These are phyloP conservation scores for Nakazawaea peltata DNA, from an alignment of 805 yeast species.

Conservation along the genomic window DNA sequence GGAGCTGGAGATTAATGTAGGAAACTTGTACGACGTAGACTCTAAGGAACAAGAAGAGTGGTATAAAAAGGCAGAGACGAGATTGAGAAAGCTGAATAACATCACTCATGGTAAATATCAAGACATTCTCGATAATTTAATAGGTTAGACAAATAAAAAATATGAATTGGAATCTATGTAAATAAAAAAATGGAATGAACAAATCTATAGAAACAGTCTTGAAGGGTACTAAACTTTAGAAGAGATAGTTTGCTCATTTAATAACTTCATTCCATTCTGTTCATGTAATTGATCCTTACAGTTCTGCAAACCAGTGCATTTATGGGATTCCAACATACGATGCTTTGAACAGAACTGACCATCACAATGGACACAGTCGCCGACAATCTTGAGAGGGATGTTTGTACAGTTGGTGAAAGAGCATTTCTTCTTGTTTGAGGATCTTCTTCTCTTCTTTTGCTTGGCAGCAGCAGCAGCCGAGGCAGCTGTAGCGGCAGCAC, in stretches of 20 bases:
- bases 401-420: conserved; percentile 52
- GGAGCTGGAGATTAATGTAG: conserved; percentile 76
- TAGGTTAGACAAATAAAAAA: conserved; percentile 12
- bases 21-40: conserved; percentile 62
- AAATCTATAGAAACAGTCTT: background rate
- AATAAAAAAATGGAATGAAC: background rate
- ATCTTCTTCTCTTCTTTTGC: conserved; percentile 22
- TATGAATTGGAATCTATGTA: no score
- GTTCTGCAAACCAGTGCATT: conserved; percentile 66
- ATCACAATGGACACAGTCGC: conserved; percentile 77
- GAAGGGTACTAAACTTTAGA: conserved; percentile 43
- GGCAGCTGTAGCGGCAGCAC: background rate
- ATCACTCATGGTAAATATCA: conserved; percentile 73
- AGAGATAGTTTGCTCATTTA: conserved; percentile 77
- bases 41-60: conserved; percentile 57
- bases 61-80: conserved; percentile 63
- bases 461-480: conserved; percentile 5
- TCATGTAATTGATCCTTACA: conserved; percentile 83
- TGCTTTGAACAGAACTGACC: conserved; percentile 86
- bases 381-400: conserved; percentile 61
- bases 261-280: conserved; percentile 74
- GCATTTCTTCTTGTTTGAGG: conserved; percentile 36
- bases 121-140: conserved; percentile 50
- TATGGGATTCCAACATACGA: conserved; percentile 77
- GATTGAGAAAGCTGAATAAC: conserved; percentile 64